Conservation (phyloP, 352 stramenopile species). For the Pythium angustatum region DNA sequence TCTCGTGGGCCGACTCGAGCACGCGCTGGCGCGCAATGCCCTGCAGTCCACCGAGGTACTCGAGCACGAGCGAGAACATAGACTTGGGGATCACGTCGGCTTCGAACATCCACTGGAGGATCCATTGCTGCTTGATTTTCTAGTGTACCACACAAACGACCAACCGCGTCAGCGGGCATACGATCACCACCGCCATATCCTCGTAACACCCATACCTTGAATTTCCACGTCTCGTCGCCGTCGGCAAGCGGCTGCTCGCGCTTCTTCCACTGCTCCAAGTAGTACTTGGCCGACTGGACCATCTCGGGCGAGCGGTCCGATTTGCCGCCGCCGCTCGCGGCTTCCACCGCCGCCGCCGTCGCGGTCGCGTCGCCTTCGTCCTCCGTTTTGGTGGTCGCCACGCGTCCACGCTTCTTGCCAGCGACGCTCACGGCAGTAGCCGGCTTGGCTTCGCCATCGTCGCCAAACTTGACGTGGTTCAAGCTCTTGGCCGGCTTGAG, state of each 20-base stretch:
- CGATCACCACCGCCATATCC: not conserved
- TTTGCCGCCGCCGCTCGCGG: constrained; percentile 43
- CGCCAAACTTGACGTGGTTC: constrained; percentile 66
- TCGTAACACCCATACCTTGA: constrained; percentile 50
- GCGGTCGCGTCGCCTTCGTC: not conserved
- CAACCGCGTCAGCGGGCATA: too few relatives aligned
- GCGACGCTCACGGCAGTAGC: constrained; percentile 6
- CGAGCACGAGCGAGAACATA: constrained; percentile 74
- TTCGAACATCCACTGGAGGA: constrained; percentile 83
- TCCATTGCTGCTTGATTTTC: constrained; percentile 86
- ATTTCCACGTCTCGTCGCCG: constrained; percentile 73
- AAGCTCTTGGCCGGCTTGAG: constrained; percentile 34
- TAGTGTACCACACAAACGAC: not conserved
- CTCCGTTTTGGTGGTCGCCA: constrained; percentile 23
- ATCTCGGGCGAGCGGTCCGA: constrained; percentile 72
- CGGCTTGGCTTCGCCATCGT: constrained; percentile 51
- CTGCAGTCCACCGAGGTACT: constrained; percentile 75
- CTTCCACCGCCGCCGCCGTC: constrained; percentile 27
- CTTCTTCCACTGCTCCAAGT: constrained; percentile 76
- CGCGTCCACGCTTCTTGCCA: constrained; percentile 55
- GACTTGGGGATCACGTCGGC: constrained; percentile 77
- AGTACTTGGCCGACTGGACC: constrained; percentile 82
- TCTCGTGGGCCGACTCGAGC: constrained; percentile 62
- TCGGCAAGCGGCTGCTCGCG: constrained; percentile 50
- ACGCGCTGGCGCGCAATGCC: constrained; percentile 69